Conservation (phyloP, 192 early-diverging fungal species). For the Linnemannia zychae region DNA sequence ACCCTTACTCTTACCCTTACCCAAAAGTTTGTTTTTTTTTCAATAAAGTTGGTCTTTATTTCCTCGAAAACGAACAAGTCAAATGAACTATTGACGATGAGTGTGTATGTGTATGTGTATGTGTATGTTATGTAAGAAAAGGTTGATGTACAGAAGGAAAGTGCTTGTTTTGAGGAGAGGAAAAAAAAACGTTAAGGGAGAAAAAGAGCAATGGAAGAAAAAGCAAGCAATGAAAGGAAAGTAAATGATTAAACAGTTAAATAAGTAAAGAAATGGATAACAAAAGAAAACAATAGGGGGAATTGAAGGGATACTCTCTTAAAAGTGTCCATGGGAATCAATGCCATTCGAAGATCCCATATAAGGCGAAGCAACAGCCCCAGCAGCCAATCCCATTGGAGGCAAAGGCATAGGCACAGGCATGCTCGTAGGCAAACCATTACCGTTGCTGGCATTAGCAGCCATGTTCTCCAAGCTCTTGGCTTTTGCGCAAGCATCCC, state of each 20-base stretch:
- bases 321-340: conserved; percentile 15
- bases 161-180: background rate
- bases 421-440: background rate
- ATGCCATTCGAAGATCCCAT: background rate
- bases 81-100: too few relatives aligned
- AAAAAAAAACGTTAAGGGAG: background rate
- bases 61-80: too few relatives aligned
- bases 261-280: background rate
- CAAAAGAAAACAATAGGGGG: background rate
- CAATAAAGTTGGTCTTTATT: too few relatives aligned
- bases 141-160: background rate
- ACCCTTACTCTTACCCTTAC: too few relatives aligned
- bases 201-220: background rate
- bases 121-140: background rate
- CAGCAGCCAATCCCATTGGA: background rate
- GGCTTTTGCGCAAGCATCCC: conserved; percentile 49
- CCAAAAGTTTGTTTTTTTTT: too few relatives aligned
- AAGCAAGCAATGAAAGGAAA: background rate
- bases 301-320: background rate
- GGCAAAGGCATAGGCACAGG: background rate
- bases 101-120: too few relatives aligned
- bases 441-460: background rate
- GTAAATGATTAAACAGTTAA: background rate
- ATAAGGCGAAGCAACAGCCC: conserved; percentile 3
- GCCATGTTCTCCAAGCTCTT: conserved; percentile 25